Percentiles rank a stretch among this genome's conserved stretches.
These are phyloP conservation scores for Saccharomycopsis microspora DNA, from an alignment of 805 yeast species.

Conservation along the genomic window DNA sequence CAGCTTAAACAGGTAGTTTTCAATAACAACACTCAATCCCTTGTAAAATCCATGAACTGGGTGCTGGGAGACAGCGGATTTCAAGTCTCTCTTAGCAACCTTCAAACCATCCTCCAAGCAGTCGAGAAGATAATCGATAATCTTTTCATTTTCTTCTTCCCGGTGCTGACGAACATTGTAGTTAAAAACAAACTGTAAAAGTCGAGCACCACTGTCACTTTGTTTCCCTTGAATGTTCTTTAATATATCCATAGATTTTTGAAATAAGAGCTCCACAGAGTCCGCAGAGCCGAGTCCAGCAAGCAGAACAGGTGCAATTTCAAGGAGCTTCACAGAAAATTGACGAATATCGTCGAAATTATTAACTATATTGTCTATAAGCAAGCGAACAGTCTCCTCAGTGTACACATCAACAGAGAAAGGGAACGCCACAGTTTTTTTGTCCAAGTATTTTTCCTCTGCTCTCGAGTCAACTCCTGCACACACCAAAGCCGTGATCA, in stretches of 20 bases:
- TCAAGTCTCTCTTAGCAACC: constrained; percentile 25
- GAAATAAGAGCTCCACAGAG: constrained; percentile 15
- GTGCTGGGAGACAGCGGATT: constrained; percentile 30
- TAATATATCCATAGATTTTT: constrained; percentile 25
- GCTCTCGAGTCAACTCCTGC: constrained; percentile 47
- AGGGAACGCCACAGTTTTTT: constrained; percentile 37
- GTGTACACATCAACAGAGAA: constrained; percentile 34
- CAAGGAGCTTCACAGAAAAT: constrained; percentile 33
- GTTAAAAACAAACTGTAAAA: constrained; percentile 40
- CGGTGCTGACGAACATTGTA: constrained; percentile 20
- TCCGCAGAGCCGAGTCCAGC: constrained; percentile 18
- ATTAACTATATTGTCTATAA: constrained; percentile 54
- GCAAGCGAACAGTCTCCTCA: constrained; percentile 29
- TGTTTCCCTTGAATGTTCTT: constrained; percentile 32
- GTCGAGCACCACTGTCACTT: constrained; percentile 72
- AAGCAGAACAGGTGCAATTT: constrained; percentile 29
- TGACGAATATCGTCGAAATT: constrained; percentile 72
- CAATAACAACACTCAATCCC: constrained; percentile 39
- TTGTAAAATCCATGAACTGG: constrained; percentile 66
- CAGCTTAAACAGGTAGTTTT: constrained; percentile 18
- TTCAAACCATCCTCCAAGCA: constrained; percentile 25
- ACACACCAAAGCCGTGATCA: constrained; percentile 34
- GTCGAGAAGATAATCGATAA: constrained; percentile 20
- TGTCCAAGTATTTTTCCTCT: constrained; percentile 22
- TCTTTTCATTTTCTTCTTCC: constrained; percentile 6